Base-by-base conservation (phyloP, 2,329 filamentous ascomycete species). In the Ophiostoma sp. region DNA sequence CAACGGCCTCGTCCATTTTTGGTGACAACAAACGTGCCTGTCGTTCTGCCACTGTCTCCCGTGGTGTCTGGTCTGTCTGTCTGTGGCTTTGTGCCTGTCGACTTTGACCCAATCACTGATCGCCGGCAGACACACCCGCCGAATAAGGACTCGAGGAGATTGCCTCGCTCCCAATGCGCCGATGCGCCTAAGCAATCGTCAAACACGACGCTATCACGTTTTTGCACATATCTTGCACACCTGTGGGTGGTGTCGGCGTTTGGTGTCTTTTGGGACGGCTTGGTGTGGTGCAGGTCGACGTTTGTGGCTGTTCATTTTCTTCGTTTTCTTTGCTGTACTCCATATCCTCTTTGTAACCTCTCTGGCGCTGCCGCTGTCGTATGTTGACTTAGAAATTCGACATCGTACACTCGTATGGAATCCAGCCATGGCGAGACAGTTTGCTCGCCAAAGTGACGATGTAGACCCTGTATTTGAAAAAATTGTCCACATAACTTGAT, bases 191-290 rank as follows among this genome's bases (percentile, higher is more conserved):
- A 28, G 39, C 63, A 66, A 45, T 48, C 36, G n/a, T 48, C 39
- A 68, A 48, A 68, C 63, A 48, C 63, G 22, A 48, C 63, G 39
- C 63, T 68, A 68, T 48, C 63, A 19, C 63, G 22, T 19, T 52
- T 69, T 55, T 69, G 45, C 19, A 69, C 48, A 55, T 36, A 69
- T 55, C 12, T 39, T 55, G 66, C 66, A 33, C 33, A 39, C 7
- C 19, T 6, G 45, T 69, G 57, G 55, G 57, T 36, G 55, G 28
- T 36, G 28, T 33, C 8, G 25, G 59, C 3, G 31, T 22, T 63
- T 39, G 33, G 17, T 36, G 15, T 11, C 2, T 6, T 42, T 42
- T 39, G 36, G 36, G 4, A 9, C 36, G 5, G 4, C 45, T 52
- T 52, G 48, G 48, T 22, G 19, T 52, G 39, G 7, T n/a, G 39